Conservation (phyloP, 441 rosid species). For the Isatis lusitanica region DNA sequence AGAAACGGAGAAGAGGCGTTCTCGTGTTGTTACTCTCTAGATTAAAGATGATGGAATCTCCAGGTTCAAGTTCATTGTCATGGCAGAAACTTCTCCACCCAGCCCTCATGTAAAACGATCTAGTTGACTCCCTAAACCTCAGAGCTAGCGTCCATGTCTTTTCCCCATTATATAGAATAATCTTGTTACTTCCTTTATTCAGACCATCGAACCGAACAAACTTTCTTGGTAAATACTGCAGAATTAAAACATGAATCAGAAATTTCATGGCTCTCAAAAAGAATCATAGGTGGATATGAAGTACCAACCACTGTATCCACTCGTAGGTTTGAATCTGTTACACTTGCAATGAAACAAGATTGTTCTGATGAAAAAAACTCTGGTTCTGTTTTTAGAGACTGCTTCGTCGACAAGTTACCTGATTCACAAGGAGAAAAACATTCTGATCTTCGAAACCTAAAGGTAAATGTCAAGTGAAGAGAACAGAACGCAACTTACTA, state of each 20-base stretch:
- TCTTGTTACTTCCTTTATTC: neutral
- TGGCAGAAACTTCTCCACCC: neutral
- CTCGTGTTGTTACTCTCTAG: neutral
- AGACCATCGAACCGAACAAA: neutral
- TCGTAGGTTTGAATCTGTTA: constrained; percentile 3
- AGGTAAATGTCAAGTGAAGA: neutral
- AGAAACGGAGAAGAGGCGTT: neutral
- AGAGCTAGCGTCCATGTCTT: neutral
- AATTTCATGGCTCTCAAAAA: neutral
- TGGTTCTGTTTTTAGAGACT: neutral
- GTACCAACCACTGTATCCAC: constrained; percentile 15
- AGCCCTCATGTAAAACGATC: neutral
- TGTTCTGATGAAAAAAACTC: constrained; percentile 13
- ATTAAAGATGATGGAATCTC: neutral
- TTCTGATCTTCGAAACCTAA: neutral
- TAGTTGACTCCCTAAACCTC: neutral
- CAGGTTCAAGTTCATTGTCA: neutral
- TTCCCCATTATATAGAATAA: neutral
- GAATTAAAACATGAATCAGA: neutral
- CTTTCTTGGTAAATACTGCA: neutral
- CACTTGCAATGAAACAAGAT: constrained; percentile 13
- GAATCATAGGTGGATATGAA: neutral
- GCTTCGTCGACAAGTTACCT: constrained; percentile 5
- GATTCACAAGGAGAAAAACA: neutral
- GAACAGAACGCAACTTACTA: neutral